phyloP scores from a whole-genome alignment of 148 eudicot genomes.

The Amaranthus hypochondriacus region DNA sequence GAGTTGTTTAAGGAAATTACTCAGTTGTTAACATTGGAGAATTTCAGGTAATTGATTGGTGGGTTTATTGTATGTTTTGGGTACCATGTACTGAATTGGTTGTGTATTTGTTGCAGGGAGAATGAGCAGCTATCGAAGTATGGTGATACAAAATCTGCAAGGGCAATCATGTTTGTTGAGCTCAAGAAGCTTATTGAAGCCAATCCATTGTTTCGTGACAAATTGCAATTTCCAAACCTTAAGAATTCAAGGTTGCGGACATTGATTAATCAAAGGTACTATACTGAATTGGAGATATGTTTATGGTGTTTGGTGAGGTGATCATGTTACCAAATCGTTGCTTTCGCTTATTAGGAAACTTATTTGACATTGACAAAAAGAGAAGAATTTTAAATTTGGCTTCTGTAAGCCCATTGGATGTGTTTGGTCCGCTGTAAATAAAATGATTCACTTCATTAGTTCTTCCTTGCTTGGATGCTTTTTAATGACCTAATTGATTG shows the following conservation, averaged over 20 bases:
- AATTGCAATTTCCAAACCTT: constrained; percentile 60
- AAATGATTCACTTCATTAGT: background rate
- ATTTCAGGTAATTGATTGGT: constrained; percentile 50
- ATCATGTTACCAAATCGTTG: no score
- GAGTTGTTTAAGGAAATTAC: constrained; percentile 74
- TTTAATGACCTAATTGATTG: background rate
- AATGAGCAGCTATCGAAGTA: constrained; percentile 66
- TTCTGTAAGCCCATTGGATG: background rate
- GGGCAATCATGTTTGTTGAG: constrained; percentile 63
- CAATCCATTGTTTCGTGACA: constrained; percentile 75
- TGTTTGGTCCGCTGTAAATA: background rate
- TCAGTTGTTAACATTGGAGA: constrained; percentile 58
- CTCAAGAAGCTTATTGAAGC: constrained; percentile 76
- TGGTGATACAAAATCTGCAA: constrained; percentile 72
- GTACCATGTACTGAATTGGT: background rate
- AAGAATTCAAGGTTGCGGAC: constrained; percentile 66
- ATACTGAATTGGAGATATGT: background rate
- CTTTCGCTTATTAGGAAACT: background rate
- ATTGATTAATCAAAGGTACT: constrained; percentile 74
- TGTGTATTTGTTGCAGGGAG: constrained; percentile 38
- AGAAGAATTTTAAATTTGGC: background rate
- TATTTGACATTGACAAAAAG: background rate
- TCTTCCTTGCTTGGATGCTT: constrained; percentile 6
- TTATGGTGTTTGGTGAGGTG: background rate
- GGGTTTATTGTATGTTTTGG: background rate